Base-by-base conservation (phyloP, 2,329 filamentous ascomycete genomes). In the Cercospora brassicicola region DNA sequence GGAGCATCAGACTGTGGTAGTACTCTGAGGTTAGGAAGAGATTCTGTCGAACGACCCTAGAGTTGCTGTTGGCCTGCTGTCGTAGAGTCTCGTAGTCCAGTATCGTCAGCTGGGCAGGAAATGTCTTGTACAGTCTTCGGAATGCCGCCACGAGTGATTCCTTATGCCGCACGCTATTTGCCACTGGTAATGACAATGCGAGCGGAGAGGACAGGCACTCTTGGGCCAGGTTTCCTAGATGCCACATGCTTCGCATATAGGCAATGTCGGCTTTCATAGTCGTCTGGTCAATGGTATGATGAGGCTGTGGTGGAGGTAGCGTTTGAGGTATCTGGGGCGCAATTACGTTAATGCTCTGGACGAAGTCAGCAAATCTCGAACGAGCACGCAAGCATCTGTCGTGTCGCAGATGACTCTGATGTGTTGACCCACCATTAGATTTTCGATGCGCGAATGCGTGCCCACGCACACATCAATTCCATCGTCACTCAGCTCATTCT, bases 11-110 rank as follows among this genome's bases (percentile, higher is more conserved):
- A 77, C 91, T 93, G 77, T 94, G 91, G 79, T 89, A 92, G 80
- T 92, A 94, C 76, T 93, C 94, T 78, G 88, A 91, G n/a, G 89
- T 90, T 31, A 94, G 81, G 75, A 93, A 94, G 4, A 94, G 80
- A 18, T 90, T 92, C 78, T 94, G 91, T 0, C 90, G 84, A 15
- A 92, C 87, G 1, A 89, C 84, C 6, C 91, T 86, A 69, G 89
- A 89, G 74, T 90, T 89, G 2, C 80, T 85, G 55, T 81, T 80
- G 1, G 87, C 86, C 60, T 90, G 82, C 15, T 83, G 81, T 7
- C 85, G 81, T 45, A 93, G 84, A 23, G 85, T 85, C 2, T 85
- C 84, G 4, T 85, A 82, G 73, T 91, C 87, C 81, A 90, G 90
- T 2, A 86, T 89, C 2, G 90, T 89, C 69, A 94, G 90, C 1